These are phyloP conservation scores for Salvia miltiorrhiza DNA, from an alignment of 257 asterid genomes.

Conservation along the genomic window DNA sequence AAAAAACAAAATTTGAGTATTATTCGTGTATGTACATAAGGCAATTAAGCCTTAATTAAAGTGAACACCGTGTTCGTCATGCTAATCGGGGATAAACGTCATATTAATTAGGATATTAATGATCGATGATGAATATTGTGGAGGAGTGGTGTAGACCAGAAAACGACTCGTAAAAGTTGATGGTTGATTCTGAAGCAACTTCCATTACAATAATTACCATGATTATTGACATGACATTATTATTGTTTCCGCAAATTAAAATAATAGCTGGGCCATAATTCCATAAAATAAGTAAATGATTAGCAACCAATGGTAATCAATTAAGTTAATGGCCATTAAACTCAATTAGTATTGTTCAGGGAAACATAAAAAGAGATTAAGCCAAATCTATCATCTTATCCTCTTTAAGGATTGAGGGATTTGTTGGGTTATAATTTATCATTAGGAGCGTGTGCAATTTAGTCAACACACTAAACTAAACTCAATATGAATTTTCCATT, in stretches of 20 bases:
- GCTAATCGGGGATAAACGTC: neutral
- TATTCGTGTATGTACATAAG: too few relatives aligned
- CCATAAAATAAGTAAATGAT: neutral
- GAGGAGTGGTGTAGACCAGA: neutral
- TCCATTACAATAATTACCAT: too few relatives aligned
- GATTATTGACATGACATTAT: neutral
- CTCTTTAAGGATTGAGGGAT: neutral
- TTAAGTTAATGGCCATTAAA: neutral
- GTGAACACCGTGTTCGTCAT: neutral
- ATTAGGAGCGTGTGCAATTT: neutral
- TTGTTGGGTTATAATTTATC: neutral
- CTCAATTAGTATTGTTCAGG: neutral
- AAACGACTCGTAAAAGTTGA: constrained; percentile 5
- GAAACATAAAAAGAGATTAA: neutral
- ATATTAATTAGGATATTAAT: neutral
- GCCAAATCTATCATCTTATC: neutral
- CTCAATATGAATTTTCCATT: too few relatives aligned
- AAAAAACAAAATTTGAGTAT: too few relatives aligned
- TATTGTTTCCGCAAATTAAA: too few relatives aligned
- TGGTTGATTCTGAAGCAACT: neutral
- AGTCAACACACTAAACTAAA: too few relatives aligned
- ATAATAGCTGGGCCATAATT: neutral
- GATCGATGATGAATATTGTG: neutral
- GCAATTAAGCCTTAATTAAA: too few relatives aligned
- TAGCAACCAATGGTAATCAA: neutral